Conservation (phyloP, 148 eudicot genomes). For the Chenopodium berlandieri region DNA sequence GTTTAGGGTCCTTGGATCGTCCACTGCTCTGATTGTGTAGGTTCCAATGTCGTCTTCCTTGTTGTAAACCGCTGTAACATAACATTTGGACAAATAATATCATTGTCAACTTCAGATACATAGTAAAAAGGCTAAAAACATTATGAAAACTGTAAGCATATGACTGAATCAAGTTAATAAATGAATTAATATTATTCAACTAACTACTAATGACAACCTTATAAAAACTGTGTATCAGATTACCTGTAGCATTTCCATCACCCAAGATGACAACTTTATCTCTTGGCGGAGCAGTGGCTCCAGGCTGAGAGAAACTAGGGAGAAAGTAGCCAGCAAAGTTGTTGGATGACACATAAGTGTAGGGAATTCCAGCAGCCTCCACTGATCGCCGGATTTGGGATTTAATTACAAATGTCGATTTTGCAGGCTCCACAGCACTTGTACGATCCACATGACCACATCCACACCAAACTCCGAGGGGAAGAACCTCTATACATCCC, state of each 20-base stretch:
- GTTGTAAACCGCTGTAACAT: constrained; percentile 41
- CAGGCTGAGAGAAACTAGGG: constrained; percentile 44
- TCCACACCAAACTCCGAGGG: constrained; percentile 73
- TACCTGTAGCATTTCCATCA: constrained; percentile 65
- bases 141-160: background rate
- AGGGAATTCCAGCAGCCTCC: constrained; percentile 57
- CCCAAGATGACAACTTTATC: constrained; percentile 64
- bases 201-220: background rate
- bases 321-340: constrained; percentile 49
- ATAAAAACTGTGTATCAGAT: background rate
- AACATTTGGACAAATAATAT: background rate
- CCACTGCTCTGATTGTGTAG: constrained; percentile 54
- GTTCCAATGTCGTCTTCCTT: constrained; percentile 63
- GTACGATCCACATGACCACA: constrained; percentile 39
- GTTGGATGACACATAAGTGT: constrained; percentile 52
- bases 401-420: constrained; percentile 33
- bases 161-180: background rate
- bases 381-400: constrained; percentile 47
- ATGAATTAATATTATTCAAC: background rate
- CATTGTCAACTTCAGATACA: background rate
- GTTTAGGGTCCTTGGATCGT: constrained; percentile 62
- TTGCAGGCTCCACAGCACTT: constrained; percentile 59
- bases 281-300: constrained; percentile 57
- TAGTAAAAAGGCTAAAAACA: background rate
- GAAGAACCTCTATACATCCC: constrained; percentile 47